These are phyloP conservation scores for Diplodia mutila DNA, from an alignment of 2,329 filamentous ascomycete genomes.

Conservation along the genomic window DNA sequence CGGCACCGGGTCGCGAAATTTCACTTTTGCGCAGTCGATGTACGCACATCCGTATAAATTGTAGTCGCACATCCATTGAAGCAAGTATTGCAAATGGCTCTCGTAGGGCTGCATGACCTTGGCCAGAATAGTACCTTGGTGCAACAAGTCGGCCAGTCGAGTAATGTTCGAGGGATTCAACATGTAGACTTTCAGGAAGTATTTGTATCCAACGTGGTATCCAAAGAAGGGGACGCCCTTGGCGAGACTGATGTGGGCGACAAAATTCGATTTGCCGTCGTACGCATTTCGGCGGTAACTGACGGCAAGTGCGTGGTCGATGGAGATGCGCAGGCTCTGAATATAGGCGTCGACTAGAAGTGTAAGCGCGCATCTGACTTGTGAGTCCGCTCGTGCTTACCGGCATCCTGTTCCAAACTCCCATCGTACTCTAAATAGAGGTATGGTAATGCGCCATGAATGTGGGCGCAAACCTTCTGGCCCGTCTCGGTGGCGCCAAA, in stretches of 20 bases:
- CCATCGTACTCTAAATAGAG: slow-evolving; percentile 88
- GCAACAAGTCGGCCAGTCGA: slow-evolving; percentile 82
- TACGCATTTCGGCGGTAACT: slow-evolving; percentile 79
- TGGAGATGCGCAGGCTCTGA: slow-evolving; percentile 76
- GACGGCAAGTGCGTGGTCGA: slow-evolving; percentile 85
- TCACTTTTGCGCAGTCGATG: slow-evolving; percentile 71
- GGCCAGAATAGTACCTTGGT: slow-evolving; percentile 86
- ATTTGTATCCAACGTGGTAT: slow-evolving; percentile 87
- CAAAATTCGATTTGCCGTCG: slow-evolving; percentile 71
- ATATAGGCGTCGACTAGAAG: slow-evolving; percentile 73
- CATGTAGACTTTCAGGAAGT: slow-evolving; percentile 94
- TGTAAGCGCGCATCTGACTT: slow-evolving; percentile 31
- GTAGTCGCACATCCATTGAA: slow-evolving; percentile 99
- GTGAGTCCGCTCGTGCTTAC: slow-evolving; percentile 51
- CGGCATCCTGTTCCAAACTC: slow-evolving; percentile 66
- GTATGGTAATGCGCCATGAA: slow-evolving; percentile 95
- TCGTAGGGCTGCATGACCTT: slow-evolving; percentile 88
- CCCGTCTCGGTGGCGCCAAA: slow-evolving; percentile 94
- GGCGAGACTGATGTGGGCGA: slow-evolving; percentile 87
- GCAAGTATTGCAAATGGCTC: slow-evolving; percentile 85
- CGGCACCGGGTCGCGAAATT: slow-evolving; percentile 78
- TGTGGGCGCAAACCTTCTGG: slow-evolving; percentile 93
- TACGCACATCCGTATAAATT: slow-evolving; percentile 95
- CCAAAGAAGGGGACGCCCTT: slow-evolving; percentile 97
- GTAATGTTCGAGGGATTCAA: slow-evolving; percentile 85